Base-by-base conservation (phyloP, 2,329 filamentous ascomycete genomes). In the Ophiostoma pallidulum region DNA sequence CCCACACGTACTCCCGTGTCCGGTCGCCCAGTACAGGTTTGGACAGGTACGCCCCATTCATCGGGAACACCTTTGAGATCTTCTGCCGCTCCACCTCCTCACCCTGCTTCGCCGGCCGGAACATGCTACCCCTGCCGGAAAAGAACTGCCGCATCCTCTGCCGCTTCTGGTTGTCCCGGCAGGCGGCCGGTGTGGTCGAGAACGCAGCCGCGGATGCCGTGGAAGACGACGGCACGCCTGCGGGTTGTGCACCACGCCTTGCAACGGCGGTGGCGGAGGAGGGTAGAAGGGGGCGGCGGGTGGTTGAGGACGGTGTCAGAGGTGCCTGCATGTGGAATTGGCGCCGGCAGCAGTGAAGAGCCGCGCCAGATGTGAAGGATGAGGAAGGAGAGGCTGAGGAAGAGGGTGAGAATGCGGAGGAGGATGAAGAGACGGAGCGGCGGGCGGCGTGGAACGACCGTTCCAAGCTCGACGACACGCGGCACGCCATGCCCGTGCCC, bases 1-100 rank as follows among this genome's bases (percentile, higher is more conserved):
- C 59, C 69, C 86, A 92, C 47, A 96, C 84, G 54, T 82, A 71
- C 57, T 90, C 81, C 50, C 84, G 74, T 41, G 90, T 69, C 16
- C 72, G 67, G 57, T 94, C 85, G 53, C 82, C 82, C 54, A 96
- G 71, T 19, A 95, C 84, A 4, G 74, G 69, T 62, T 86, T 74
- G 58, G 82, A 87, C 53, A 72, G 66, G 66, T 91, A 96, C 20
- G 74, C 61, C 4, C 67, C 68, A 63, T 95, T 95, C 42, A 78
- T 61, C 0, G 88, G 88, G 55, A 92, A 95, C 0, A 19, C 32
- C 1, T 31, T 20, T 14, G n/a, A n/a, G n/a, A n/a, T n/a, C n/a
- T n/a, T n/a, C n/a, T n/a, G 32, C 29, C 24, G 39, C 26, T 31
- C 28, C 13, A 8, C 20, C 16, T 33, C 37, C 12, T 38, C 39